Base-by-base conservation (phyloP, 1,284 basidiomycete genomes). In the Volvariella volvacea region DNA sequence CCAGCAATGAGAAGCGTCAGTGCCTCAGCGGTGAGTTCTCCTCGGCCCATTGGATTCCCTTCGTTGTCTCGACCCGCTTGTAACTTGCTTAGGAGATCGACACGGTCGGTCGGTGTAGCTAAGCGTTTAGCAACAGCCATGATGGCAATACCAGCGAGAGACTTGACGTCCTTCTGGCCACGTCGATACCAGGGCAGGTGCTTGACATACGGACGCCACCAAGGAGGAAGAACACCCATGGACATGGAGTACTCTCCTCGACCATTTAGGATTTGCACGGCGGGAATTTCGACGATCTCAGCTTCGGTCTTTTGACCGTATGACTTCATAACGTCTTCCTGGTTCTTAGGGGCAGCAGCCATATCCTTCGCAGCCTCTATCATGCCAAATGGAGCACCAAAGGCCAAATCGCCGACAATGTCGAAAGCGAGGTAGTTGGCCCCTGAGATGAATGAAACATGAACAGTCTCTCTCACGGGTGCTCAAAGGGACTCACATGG, bases 301-400 rank as follows among this genome's bases (percentile, higher is more conserved):
- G 58, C 62, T 15, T 63, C 58, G 31, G 51, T 56, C 12, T 71
- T 64, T 20, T 66, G 64, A 37, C 78, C 78, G 46, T 83, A 83
- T 1, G 70, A 65, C 4, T 72, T 65, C 67, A 84, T 78, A 3
- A 73, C 79, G 21, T 71, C 56, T 44, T 64, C 48, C 21, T 64
- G 67, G 42, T 64, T 57, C 21, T 60, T 67, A 20, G 73, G 70
- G 0, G 72, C 83, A 4, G 80, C 73, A 1, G 87, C 90, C 9
- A 79, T 74, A 60, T 93, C 90, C 47, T 78, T 76, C 31, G 76
- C 84, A 3, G 82, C 77, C 44, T 78, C 61, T 47, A 96, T 72
- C 92, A 96, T 96, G 22, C 90, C 92, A 54, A 96, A 95, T 0
- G 92, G 83, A 9, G 78, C 76, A 8, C 91, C 91, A 53, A 93